Percentiles rank a stretch among this genome's conserved stretches.
phyloP scores from a whole-genome alignment of 768 basidiomycete genomes.

The Leccinum obscurum region DNA sequence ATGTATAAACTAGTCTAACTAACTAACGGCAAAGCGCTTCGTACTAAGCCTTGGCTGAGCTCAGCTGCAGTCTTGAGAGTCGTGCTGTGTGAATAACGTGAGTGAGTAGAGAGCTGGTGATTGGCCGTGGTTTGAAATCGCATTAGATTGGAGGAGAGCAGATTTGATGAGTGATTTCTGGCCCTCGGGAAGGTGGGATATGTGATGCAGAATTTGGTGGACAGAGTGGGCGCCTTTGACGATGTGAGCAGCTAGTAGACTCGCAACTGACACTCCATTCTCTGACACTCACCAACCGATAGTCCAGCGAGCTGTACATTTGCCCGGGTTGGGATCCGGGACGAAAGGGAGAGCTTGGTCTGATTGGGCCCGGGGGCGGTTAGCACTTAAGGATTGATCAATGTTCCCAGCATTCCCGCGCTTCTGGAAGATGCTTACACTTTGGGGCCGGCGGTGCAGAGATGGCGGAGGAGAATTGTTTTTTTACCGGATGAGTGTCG shows the following conservation, averaged over 20 bases:
- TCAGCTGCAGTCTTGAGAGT: constrained; percentile 50
- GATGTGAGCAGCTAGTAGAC: neutral
- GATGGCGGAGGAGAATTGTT: too few relatives aligned
- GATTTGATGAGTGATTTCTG: constrained; percentile 62
- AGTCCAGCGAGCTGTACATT: constrained; percentile 65
- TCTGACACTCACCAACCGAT: constrained; percentile 57
- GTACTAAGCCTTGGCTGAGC: constrained; percentile 51
- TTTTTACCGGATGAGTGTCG: too few relatives aligned
- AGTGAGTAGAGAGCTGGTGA: neutral
- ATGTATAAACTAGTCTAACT: too few relatives aligned
- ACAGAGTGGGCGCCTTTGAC: constrained; percentile 66
- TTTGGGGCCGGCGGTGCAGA: too few relatives aligned
- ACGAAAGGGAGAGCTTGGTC: too few relatives aligned
- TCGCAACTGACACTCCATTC: neutral
- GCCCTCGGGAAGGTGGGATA: constrained; percentile 58
- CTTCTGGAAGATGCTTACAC: too few relatives aligned
- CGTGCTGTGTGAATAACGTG: constrained; percentile 34
- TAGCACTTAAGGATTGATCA: too few relatives aligned
- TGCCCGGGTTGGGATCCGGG: constrained; percentile 4
- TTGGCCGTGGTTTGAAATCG: constrained; percentile 37
- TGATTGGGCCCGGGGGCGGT: too few relatives aligned
- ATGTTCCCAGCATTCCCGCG: too few relatives aligned
- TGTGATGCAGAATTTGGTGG: constrained; percentile 72
- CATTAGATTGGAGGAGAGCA: constrained; percentile 74
- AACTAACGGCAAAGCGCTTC: constrained; percentile 40